Conservation (phyloP, 2,329 filamentous ascomycete species). For the Proliferodiscus dingleyae region DNA sequence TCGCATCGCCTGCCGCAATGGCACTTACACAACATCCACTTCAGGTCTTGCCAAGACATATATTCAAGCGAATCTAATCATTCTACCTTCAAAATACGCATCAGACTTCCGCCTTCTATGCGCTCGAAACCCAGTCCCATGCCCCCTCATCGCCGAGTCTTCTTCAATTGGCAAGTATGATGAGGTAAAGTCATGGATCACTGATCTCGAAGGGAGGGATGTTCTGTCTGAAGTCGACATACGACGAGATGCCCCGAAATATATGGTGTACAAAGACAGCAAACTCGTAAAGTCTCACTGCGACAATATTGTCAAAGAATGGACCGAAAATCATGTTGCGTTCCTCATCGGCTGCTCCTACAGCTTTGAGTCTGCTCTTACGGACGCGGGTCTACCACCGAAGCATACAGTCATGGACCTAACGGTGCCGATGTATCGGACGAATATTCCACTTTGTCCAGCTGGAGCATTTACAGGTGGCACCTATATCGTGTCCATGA, state of each 20-base stretch:
- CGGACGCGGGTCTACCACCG: slow-evolving; percentile 44
- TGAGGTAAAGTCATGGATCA: slow-evolving; percentile 36
- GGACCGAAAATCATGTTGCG: slow-evolving; percentile 54
- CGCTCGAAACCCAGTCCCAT: slow-evolving; percentile 56
- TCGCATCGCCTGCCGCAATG: slow-evolving; percentile 15
- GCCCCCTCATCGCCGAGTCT: slow-evolving; percentile 54
- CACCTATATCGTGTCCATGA: slow-evolving; percentile 59
- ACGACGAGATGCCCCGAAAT: slow-evolving; percentile 52
- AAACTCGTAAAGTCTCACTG: slow-evolving; percentile 35
- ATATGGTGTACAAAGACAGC: slow-evolving; percentile 52
- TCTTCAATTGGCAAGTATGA: slow-evolving; percentile 38
- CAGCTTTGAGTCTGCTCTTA: slow-evolving; percentile 56
- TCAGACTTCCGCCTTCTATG: slow-evolving; percentile 55
- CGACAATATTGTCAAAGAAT: slow-evolving; percentile 44
- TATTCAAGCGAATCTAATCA: slow-evolving; percentile 58
- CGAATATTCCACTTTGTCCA: slow-evolving; percentile 49
- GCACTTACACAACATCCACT: slow-evolving; percentile 34
- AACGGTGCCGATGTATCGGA: slow-evolving; percentile 59
- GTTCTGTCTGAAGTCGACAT: slow-evolving; percentile 47
- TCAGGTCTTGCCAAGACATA: slow-evolving; percentile 50
- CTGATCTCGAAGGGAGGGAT: slow-evolving; percentile 24
- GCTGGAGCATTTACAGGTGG: slow-evolving; percentile 52
- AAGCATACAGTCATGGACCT: slow-evolving; percentile 43
- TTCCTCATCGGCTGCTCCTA: slow-evolving; percentile 62
- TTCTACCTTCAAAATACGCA: slow-evolving; percentile 53